Base-by-base conservation (phyloP, 768 basidiomycete genomes). In the Trametes elegans region DNA sequence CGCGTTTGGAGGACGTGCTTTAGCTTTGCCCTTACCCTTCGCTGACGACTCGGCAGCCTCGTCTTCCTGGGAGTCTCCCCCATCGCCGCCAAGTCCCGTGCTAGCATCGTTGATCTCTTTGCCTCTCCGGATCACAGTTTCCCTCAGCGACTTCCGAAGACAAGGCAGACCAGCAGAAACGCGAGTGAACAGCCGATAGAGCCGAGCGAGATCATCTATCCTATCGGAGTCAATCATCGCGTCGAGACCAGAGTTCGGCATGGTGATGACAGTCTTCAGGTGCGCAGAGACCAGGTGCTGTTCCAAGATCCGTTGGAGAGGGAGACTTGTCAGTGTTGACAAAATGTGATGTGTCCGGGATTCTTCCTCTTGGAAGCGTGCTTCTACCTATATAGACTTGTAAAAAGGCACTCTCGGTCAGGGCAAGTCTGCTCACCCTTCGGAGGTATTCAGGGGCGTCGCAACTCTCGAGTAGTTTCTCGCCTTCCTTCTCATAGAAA, bases 331-430 rank as follows among this genome's bases (percentile, higher is more conserved):
- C 54, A 84, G 79, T 3, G 85, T 80, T 14, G 88, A 84, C 23
- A 98, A 78, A 67, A 97, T 98, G 64, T 94, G 88, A 54, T 90
- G 82, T 11, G 88, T 84, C 28, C 97, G 82, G 21, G 84, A 83
- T 31, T 90, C 84, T 69, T 99, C 97, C 18, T 89, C 84, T 8
- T 83, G 77, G 50, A 98, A 81, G 7, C 94, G 84, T 45, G 73
- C 72, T 71, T 97, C 92, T 8, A 84, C 87, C 92, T 95, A 68
- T 19, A 61, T n/a, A 18, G 21, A 45, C 62, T 44, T 66, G 34
- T 49, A 38, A 36, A 10, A 14, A 52, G 28, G 27, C 45, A 53
- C n/a, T n/a, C n/a, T 4, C 42, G 18, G 31, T 19, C 26, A 19
- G 13, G 18, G 13, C n/a, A 16, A 35, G 21, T 23, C 29, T 28